These are phyloP conservation scores for Lodderomyces elongisporus DNA, from an alignment of 1,139 yeast genomes.

Conservation along the genomic window DNA sequence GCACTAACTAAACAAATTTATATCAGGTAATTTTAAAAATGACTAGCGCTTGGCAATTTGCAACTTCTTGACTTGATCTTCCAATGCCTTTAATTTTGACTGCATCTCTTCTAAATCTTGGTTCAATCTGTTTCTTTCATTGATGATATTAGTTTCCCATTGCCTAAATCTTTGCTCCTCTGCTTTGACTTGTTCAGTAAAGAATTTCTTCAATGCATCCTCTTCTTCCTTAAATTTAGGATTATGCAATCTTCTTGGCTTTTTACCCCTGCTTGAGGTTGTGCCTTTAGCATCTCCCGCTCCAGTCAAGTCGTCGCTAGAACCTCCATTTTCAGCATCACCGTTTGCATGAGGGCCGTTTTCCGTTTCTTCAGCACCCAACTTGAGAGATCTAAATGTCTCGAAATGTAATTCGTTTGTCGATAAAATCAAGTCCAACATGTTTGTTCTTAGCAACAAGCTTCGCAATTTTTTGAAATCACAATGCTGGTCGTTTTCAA, in stretches of 20 bases:
- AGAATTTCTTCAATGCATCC: conserved; percentile 85
- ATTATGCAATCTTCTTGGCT: conserved; percentile 60
- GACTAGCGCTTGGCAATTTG: conserved; percentile 45
- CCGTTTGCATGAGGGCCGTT: conserved; percentile 20
- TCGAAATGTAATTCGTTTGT: conserved; percentile 95
- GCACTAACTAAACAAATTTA: no score
- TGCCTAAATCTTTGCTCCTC: conserved; percentile 97
- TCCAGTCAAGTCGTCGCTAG: conserved; percentile 25
- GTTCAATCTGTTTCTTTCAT: conserved; percentile 90
- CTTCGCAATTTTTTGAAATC: conserved; percentile 91
- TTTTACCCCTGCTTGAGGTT: conserved; percentile 24
- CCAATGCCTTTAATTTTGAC: conserved; percentile 60
- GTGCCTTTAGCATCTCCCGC: conserved; percentile 35
- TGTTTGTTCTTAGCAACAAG: conserved; percentile 81
- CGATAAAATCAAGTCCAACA: conserved; percentile 81
- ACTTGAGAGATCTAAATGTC: conserved; percentile 75
- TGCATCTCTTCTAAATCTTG: conserved; percentile 91
- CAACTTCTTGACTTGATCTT: conserved; percentile 66
- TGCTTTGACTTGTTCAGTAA: conserved; percentile 96
- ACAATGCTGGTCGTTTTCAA: conserved; percentile 92
- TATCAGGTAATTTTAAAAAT: no score
- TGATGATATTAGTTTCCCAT: conserved; percentile 95
- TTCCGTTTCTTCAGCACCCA: conserved; percentile 55
- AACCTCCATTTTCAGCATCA: conserved; percentile 15
- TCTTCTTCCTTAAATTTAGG: conserved; percentile 97